These are phyloP conservation scores for Bipolaris bicolor DNA, from an alignment of 2,329 filamentous ascomycete genomes.

Conservation along the genomic window DNA sequence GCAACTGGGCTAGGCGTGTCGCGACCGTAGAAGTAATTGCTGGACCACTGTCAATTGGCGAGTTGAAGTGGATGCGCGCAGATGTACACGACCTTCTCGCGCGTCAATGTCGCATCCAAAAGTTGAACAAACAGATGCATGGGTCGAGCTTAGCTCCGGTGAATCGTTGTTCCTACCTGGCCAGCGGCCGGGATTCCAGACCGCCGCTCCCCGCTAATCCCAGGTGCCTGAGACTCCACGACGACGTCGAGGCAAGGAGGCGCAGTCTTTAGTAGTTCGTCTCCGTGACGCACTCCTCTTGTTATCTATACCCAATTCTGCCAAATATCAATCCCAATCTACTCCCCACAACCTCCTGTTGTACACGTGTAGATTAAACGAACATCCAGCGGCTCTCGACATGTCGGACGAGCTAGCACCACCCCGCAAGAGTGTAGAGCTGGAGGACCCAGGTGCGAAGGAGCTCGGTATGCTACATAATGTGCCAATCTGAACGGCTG, in stretches of 20 bases:
- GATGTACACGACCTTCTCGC: constrained; percentile 23
- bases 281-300: not conserved
- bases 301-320: constrained; percentile 1
- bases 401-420: constrained; percentile 57
- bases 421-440: constrained; percentile 61
- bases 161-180: constrained; percentile 32
- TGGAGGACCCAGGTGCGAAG: constrained; percentile 63
- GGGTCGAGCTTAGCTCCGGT: constrained; percentile 28
- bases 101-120: constrained; percentile 36
- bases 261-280: constrained; percentile 22
- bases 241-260: constrained; percentile 25
- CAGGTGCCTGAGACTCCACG: constrained; percentile 28
- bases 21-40: constrained; percentile 1
- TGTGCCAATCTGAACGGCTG: not conserved
- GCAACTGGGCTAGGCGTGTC: constrained; percentile 3
- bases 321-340: not conserved
- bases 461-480: constrained; percentile 56
- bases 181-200: constrained; percentile 16
- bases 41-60: constrained; percentile 5
- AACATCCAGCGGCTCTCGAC: constrained; percentile 10
- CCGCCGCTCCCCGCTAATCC: constrained; percentile 24
- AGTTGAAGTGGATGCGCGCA: constrained; percentile 14
- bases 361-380: not conserved
- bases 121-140: constrained; percentile 36
- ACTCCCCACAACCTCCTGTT: not conserved